Conservation (phyloP, 345 rosid genomes). For the Euphorbia peplus region DNA sequence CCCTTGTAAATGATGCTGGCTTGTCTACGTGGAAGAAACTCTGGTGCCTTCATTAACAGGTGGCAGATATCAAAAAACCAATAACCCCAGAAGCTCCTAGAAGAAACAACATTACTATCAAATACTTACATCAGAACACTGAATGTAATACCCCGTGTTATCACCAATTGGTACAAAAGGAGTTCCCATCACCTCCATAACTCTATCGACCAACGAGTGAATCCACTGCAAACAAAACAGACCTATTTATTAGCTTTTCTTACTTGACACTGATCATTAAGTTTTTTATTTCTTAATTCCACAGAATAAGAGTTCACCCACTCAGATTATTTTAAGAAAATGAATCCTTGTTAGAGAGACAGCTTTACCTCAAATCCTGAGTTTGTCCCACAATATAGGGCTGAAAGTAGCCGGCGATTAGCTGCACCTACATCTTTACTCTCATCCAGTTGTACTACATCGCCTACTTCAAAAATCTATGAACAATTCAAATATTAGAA, state of each 20-base stretch:
- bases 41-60: constrained; percentile 56
- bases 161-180: constrained; percentile 58
- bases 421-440: constrained; percentile 79
- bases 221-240: constrained; percentile 51
- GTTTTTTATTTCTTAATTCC: background rate
- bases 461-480: constrained; percentile 88
- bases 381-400: constrained; percentile 79
- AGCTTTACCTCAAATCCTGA: constrained; percentile 90
- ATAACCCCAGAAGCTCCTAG: background rate
- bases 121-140: constrained; percentile 59
- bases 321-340: background rate
- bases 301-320: background rate
- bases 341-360: background rate
- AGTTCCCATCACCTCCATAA: constrained; percentile 81
- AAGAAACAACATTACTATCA: constrained; percentile 3
- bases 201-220: constrained; percentile 82
- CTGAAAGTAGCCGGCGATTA: constrained; percentile 65
- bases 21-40: constrained; percentile 78
- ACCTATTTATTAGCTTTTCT: no score
- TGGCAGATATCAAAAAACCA: background rate
- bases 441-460: constrained; percentile 56
- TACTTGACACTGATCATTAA: background rate
- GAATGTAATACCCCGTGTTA: constrained; percentile 56
- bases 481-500: constrained; percentile 19
- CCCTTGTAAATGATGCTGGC: constrained; percentile 78